These are phyloP conservation scores for Rhytidiadelphus loreus DNA, from an alignment of 225 moss, liverwort and hornwort genomes.

Conservation along the genomic window DNA sequence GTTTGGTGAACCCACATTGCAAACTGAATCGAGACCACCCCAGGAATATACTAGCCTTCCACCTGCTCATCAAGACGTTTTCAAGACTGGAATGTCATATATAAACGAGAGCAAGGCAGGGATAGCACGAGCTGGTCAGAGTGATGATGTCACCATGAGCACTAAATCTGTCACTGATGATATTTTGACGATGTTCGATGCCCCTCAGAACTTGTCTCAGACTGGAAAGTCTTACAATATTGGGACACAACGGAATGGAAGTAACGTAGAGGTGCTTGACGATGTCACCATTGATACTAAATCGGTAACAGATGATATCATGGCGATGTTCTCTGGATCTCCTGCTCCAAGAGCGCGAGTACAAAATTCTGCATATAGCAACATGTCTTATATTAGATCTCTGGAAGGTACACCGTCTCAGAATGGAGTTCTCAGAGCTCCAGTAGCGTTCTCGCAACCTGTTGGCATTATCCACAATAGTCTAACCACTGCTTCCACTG, in stretches of 20 bases:
- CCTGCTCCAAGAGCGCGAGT: conserved; percentile 13
- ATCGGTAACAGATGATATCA: conserved; percentile 30
- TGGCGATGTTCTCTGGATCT: conserved; percentile 41
- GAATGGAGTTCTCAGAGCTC: neutral
- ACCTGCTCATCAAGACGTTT: neutral
- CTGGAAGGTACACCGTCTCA: neutral
- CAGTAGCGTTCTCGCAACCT: neutral
- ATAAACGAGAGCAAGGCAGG: neutral
- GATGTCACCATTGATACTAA: conserved; percentile 26
- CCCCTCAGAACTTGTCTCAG: neutral
- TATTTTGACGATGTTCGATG: conserved; percentile 27
- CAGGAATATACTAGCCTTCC: neutral
- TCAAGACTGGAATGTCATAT: neutral
- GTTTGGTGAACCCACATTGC: conserved; percentile 25
- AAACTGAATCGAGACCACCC: neutral
- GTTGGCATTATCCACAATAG: neutral
- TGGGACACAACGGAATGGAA: conserved; percentile 1
- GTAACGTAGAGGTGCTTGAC: conserved; percentile 4
- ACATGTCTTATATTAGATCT: neutral
- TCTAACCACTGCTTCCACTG: neutral
- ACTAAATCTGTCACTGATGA: conserved; percentile 23
- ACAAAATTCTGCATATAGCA: neutral
- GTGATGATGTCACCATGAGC: neutral
- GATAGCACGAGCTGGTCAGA: neutral
- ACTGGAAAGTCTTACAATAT: neutral